Evolutionary conservation across 192 early-diverging fungal genomes (phyloP).

Genomic region (Chytriomyces sp.): DNA sequence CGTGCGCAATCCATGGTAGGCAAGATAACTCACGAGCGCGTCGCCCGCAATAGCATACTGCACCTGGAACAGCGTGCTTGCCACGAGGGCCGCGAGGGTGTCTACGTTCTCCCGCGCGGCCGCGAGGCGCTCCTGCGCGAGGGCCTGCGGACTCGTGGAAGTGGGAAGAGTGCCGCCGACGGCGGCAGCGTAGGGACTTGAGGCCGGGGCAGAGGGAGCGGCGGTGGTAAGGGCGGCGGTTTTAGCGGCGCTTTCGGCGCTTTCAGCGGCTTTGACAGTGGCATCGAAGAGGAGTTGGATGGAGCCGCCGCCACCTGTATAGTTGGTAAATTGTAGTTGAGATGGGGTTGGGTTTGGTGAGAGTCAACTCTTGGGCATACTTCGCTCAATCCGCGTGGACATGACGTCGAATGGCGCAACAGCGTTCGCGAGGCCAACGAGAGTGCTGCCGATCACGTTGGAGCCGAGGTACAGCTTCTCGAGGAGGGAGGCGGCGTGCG

Average conservation of each 20-base stretch:
- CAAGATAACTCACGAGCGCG: conserved; percentile 22
- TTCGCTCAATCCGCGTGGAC: conserved; percentile 16
- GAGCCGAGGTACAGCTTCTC: conserved; percentile 27
- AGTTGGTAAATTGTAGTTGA: neutral
- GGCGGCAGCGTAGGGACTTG: neutral
- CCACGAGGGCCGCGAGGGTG: conserved; percentile 36
- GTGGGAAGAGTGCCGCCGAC: neutral
- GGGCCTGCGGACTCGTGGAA: neutral
- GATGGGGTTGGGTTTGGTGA: neutral
- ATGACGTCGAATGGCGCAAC: conserved; percentile 24
- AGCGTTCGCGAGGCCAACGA: conserved; percentile 21
- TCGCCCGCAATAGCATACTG: conserved; percentile 17
- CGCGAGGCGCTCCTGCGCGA: neutral
- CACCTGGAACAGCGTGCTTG: conserved; percentile 28
- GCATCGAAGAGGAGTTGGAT: conserved; percentile 27
- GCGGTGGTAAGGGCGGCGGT: neutral
- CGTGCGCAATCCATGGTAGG: conserved; percentile 6
- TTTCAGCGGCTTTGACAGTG: conserved; percentile 12
- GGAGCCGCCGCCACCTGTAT: conserved; percentile 13
- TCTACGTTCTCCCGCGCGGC: conserved; percentile 27
- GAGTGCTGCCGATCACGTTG: neutral
- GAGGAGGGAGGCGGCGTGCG: conserved; percentile 13
- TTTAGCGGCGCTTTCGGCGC: conserved; percentile 2
- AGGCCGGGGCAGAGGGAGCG: neutral
- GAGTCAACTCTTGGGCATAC: conserved; percentile 5